phyloP scores from a whole-genome alignment of 2,329 filamentous ascomycete genomes.

The Penicillium expansum region DNA sequence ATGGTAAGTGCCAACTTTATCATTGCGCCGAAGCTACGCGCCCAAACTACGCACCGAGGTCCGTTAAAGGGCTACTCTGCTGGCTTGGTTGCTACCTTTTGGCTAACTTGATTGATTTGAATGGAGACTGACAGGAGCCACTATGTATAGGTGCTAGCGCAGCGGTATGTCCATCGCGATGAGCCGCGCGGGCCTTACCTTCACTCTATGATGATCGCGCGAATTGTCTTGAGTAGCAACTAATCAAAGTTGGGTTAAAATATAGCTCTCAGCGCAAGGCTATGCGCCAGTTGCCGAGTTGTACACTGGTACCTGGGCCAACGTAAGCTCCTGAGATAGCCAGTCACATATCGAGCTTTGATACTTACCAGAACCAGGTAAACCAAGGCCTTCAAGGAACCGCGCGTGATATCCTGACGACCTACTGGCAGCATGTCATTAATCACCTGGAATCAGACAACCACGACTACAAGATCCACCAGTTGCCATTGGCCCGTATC shows the following conservation, averaged over 20 bases:
- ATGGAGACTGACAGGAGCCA: conserved; percentile 9
- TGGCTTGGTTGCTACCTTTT: neutral
- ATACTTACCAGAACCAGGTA: conserved; percentile 57
- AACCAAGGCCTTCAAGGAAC: conserved; percentile 90
- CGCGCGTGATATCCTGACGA: conserved; percentile 96
- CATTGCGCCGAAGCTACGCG: conserved; percentile 1
- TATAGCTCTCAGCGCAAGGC: conserved; percentile 77
- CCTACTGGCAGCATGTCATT: conserved; percentile 99
- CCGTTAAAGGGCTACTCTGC: neutral
- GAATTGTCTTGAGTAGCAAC: neutral
- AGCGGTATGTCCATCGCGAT: conserved; percentile 52
- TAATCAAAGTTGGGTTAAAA: conserved; percentile 23
- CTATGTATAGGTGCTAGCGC: conserved; percentile 61
- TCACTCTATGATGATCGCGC: neutral
- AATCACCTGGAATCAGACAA: conserved; percentile 90
- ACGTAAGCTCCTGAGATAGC: conserved; percentile 57
- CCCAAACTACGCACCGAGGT: neutral
- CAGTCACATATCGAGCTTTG: neutral
- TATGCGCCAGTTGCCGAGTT: conserved; percentile 86
- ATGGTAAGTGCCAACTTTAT: conserved; percentile 55
- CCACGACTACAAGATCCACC: conserved; percentile 98
- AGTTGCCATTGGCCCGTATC: conserved; percentile 93
- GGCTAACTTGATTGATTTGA: neutral
- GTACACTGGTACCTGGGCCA: conserved; percentile 92
- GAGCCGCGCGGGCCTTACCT: neutral